phyloP scores from a whole-genome alignment of 371 early-diverging fungal species.

The Dentiscutata heterogama region DNA sequence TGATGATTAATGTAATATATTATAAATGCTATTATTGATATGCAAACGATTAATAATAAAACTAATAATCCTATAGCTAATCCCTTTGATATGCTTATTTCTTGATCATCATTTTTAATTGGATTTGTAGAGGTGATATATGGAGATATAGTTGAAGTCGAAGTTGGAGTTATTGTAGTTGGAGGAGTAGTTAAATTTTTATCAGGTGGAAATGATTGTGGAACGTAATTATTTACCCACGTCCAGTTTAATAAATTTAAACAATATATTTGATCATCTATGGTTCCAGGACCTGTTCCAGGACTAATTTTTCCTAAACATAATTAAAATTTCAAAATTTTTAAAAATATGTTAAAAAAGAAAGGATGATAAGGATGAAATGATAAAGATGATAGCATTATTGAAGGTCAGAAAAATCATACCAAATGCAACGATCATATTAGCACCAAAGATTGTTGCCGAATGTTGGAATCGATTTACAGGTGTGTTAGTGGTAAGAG shows the following conservation, averaged over 20 bases:
- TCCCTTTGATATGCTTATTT: too few species aligned
- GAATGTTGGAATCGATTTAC: neutral
- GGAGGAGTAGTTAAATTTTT: neutral
- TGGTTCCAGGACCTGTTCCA: neutral
- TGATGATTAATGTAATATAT: too few species aligned
- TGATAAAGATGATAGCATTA: too few species aligned
- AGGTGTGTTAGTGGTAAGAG: neutral
- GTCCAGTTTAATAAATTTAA: neutral
- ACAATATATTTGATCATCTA: neutral
- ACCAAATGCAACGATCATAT: slow-evolving; percentile 45
- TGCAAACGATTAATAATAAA: too few species aligned
- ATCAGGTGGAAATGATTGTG: neutral
- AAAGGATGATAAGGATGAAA: too few species aligned
- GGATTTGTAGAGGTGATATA: too few species aligned
- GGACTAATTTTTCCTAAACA: neutral
- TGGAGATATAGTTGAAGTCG: too few species aligned
- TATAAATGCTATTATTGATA: too few species aligned
- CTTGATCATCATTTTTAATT: too few species aligned
- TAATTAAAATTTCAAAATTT: neutral
- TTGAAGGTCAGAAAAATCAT: neutral
- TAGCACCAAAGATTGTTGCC: slow-evolving; percentile 30
- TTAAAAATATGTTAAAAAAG: too few species aligned
- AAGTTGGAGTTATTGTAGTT: neutral
- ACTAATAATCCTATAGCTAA: too few species aligned
- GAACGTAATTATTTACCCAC: neutral